A percentile compares a stretch with the other conserved stretches of the same genome.
These are phyloP conservation scores for Metschnikowia koreensis DNA, from an alignment of 805 yeast genomes.

Conservation along the genomic window DNA sequence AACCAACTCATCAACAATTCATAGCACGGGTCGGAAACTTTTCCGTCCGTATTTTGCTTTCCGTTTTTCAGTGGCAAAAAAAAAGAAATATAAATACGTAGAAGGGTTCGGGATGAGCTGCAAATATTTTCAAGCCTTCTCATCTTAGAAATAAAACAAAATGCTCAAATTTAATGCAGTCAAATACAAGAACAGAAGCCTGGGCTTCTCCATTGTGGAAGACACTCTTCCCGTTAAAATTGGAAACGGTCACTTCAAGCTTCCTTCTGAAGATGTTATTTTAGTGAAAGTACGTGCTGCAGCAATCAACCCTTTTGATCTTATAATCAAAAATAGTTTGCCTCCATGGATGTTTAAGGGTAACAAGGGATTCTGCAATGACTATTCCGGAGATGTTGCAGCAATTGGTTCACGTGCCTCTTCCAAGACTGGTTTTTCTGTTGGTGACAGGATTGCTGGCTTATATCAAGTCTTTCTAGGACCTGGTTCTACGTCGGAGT, in stretches of 20 bases:
- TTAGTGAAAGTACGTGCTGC: constrained; percentile 31
- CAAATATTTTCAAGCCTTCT: too few species aligned
- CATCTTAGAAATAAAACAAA: constrained; percentile 20
- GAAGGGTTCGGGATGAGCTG: too few species aligned
- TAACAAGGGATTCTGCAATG: constrained; percentile 27
- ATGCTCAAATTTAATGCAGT: constrained; percentile 22
- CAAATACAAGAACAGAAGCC: constrained; percentile 15
- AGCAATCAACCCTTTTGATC: constrained; percentile 34
- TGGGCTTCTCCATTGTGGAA: constrained; percentile 13
- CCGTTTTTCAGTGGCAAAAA: too few species aligned
- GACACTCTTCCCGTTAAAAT: constrained; percentile 8
- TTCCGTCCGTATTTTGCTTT: too few species aligned
- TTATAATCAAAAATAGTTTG: constrained; percentile 19
- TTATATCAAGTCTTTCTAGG: constrained; percentile 15
- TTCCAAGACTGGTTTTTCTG: constrained; percentile 17
- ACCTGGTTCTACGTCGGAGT: constrained; percentile 47
- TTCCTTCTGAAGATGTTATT: constrained; percentile 16
- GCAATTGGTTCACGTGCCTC: constrained; percentile 28
- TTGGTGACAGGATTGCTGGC: constrained; percentile 31
- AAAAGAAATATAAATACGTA: too few species aligned
- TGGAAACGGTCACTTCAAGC: neutral
- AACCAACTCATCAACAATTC: too few species aligned
- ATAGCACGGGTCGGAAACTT: too few species aligned
- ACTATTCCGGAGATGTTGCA: constrained; percentile 32
- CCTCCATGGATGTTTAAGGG: constrained; percentile 6